Evolutionary conservation across 2,329 filamentous ascomycete species (phyloP), one percentile per base, ranked within the genome.

Genomic region (Daldinia sp.): DNA sequence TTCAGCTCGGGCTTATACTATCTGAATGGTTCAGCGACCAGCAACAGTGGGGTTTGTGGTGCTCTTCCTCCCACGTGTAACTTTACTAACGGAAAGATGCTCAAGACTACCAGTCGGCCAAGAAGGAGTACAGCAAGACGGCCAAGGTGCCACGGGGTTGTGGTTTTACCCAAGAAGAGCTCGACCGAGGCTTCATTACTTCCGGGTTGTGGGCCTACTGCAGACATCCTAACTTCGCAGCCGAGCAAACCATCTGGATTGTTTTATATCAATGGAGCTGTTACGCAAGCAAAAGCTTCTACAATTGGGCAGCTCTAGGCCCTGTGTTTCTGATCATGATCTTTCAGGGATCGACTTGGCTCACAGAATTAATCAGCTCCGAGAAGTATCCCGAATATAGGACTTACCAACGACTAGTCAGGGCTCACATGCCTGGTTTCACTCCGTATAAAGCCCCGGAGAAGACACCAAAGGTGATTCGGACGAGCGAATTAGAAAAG

Each of bases 181-280:
- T 99, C 23, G 92, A 97, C 67, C 90, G 94, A 34, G 95, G 95
- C 39, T 99, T 99, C 78, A 84, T 91, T 67, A 90, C 92, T 7
- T 87, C 84, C 3, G 95, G 95, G 0, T 82, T 99, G 6, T 99
- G 92, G 90, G 90, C 88, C 0, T 93, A 89, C 81, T 94, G 90
- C 70, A 86, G 95, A 45, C 96, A 99, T 76, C 95, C 95, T 48
- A 99, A 99, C 77, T 99, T 98, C 74, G 87, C 91, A 4, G 92
- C 92, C 4, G 95, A 99, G 78, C 95, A 98, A 79, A 82, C 88
- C 27, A 88, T 98, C 71, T 99, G 95, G 95, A 83, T 96, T 55
- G 80, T 88, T 7, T 78, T 98, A 53, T 98, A 98, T 77, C 86
- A 92, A 72, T 99, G 94, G 95, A 87, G 86, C 68, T 94, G 91